Evolutionary conservation across 352 stramenopile genomes (phyloP).

Genomic region (Phytophthora pinifolia): DNA sequence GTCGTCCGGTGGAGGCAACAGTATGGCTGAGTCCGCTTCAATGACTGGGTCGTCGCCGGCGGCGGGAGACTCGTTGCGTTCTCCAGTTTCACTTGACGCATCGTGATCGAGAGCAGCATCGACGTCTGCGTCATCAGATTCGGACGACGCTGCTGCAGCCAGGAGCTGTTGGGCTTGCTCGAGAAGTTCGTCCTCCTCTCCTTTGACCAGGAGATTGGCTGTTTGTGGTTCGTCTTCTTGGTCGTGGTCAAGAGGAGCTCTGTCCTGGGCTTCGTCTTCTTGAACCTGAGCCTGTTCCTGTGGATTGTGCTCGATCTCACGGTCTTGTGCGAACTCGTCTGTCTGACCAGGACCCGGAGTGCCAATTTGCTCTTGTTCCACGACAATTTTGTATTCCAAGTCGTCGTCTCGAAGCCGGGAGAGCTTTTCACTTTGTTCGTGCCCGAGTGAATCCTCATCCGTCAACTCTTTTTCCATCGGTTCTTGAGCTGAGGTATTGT

Average conservation of each 20-base stretch:
- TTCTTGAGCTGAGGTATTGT: neutral
- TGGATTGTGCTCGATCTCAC: neutral
- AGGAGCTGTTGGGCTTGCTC: conserved; percentile 24
- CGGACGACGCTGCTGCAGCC: conserved; percentile 7
- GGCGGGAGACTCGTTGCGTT: conserved; percentile 11
- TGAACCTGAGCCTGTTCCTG: neutral
- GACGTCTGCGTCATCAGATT: conserved; percentile 10
- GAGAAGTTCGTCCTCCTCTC: conserved; percentile 6
- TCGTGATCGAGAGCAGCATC: neutral
- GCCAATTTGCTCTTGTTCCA: neutral
- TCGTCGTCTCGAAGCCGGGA: neutral
- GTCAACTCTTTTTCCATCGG: neutral
- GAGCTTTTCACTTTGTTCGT: conserved; percentile 4
- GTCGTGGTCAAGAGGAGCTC: too few relatives aligned
- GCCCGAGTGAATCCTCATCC: neutral
- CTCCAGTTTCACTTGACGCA: conserved; percentile 3
- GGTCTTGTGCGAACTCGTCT: neutral
- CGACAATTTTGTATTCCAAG: neutral
- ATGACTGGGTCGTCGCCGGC: conserved; percentile 7
- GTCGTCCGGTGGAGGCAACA: conserved; percentile 21
- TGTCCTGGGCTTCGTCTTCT: conserved; percentile 16
- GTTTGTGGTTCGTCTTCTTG: conserved; percentile 2
- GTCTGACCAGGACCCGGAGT: neutral
- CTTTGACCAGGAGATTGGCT: neutral
- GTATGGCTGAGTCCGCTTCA: conserved; percentile 10